A percentile compares a stretch with the other conserved stretches of the same genome.
Conservation (phyloP, 371 early-diverging fungal species). For the Mucor indicus region DNA sequence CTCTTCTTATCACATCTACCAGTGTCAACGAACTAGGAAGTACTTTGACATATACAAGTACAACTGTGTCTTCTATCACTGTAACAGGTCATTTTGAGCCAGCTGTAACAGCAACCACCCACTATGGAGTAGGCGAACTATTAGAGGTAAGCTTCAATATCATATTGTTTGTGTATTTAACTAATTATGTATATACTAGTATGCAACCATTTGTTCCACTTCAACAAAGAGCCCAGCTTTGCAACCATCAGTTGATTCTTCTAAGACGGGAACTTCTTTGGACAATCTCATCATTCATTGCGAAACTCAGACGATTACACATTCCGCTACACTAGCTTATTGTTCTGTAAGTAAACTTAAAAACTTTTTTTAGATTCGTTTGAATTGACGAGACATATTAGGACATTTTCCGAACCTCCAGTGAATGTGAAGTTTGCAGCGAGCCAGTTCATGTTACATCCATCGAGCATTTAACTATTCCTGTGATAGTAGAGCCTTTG, state of each 20-base stretch:
- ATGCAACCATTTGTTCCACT: background rate
- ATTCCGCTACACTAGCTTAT: background rate
- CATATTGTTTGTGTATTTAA: background rate
- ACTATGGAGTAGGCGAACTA: no score
- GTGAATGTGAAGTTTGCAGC: background rate
- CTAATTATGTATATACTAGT: no score
- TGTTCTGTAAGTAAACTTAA: conserved; percentile 11
- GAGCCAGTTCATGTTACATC: conserved; percentile 5
- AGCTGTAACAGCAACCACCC: no score
- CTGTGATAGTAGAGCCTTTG: background rate
- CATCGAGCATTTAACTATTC: background rate
- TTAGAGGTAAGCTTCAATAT: background rate
- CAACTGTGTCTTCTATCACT: background rate
- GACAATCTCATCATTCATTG: background rate
- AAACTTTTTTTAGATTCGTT: background rate
- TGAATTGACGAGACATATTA: background rate
- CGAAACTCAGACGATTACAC: background rate
- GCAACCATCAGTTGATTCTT: background rate
- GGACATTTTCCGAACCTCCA: conserved; percentile 3
- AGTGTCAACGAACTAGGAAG: background rate
- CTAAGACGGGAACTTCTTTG: no score
- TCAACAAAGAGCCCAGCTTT: background rate
- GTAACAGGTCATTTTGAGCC: background rate
- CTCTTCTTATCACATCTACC: no score
- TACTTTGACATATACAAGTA: no score